Base-by-base conservation (phyloP, 257 asterid species). In the Apocynum venetum region DNA sequence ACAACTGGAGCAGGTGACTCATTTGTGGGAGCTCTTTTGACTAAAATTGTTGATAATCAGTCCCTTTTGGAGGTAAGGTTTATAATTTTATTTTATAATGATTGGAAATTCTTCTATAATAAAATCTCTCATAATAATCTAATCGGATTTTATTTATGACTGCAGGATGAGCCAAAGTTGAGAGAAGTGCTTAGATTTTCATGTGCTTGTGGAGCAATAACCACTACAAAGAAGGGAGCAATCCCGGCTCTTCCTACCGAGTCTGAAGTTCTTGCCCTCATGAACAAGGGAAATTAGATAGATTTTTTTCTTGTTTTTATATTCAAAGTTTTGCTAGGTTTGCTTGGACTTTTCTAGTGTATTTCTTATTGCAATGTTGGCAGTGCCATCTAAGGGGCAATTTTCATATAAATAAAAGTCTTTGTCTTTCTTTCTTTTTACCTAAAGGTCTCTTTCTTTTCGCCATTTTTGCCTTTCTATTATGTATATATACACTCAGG, bases 151-250 rank as follows among this genome's bases (percentile, higher is more conserved):
- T 51, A 12, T 31, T 38, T 13, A 2, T 69, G 8, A 59, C 67
- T 77, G 56, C 85, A 94, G 97, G 90, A 95, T 35, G 98, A 95
- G 71, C 80, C 84, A 17, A 89, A 83, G 73, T 82, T 95, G 89
- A 95, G 75, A 93, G 92, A 89, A 85, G 96, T 84, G 48, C 86
- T 95, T 67, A 88, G 79, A 74, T 95, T 90, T 80, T 88, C 98
- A 6, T 88, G 94, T 76, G 98, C 97, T 9, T 95, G 98, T 79
- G 98, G 98, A 80, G 98, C 98, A 60, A 93, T 95, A 44, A 95
- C 98, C 46, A 95, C 98, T 2, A 92, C 98, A 12, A 95, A 93
- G 52, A 95, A 93, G 85, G 98, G 98, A 49, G 98, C 98, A 19
- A 95, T 95, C 78, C 98, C 98, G 14, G 98, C 98, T 51, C 94